Base-by-base conservation (phyloP, 2,329 filamentous ascomycete genomes). In the Cladophialophora chaetospira region DNA sequence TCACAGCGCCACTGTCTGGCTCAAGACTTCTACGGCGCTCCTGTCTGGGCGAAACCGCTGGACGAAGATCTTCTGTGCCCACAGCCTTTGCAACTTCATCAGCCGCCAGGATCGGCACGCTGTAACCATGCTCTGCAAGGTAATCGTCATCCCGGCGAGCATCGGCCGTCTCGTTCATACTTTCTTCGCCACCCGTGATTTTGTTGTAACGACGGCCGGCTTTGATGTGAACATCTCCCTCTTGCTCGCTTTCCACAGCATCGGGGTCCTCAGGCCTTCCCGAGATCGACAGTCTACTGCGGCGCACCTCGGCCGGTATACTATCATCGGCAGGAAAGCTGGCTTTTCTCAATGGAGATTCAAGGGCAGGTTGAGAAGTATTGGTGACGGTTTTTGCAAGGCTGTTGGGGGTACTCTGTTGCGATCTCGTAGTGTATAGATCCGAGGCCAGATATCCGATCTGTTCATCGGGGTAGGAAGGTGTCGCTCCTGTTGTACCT, bases 381-480 rank as follows among this genome's bases (percentile, higher is more conserved):
- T 70, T 77, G 61, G 74, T 71, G 19, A 77, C 70, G 36, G 73
- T 71, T 52, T 69, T 65, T n/a, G 70, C 58, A 28, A 73, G 63
- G 47, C 75, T 71, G n/a, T 71, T 67, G 21, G 75, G 73, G 13
- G 83, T 82, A 47, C 88, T 88, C n/a, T 88, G 88, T 42, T 84
- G 80, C 60, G 91, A 85, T 59, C 90, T 87, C 26, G 87, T 88
- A 13, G 86, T 81, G 69, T 91, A 96, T 69, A 96, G 87, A 63
- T 97, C 91, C 9, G 85, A 87, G 10, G 91, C 93, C 60, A 91
- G 83, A 75, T 92, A 96, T 17, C 89, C 94, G 66, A 96, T 85
- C 70, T 97, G 89, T 67, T 97, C 93, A 65, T 89, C 90, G 2
- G 94, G 94, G 3, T 91, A 94, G 55, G 89, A 85, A 47, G 82